phyloP scores from a whole-genome alignment of 768 basidiomycete genomes.

The Fomitopsis serialis region DNA sequence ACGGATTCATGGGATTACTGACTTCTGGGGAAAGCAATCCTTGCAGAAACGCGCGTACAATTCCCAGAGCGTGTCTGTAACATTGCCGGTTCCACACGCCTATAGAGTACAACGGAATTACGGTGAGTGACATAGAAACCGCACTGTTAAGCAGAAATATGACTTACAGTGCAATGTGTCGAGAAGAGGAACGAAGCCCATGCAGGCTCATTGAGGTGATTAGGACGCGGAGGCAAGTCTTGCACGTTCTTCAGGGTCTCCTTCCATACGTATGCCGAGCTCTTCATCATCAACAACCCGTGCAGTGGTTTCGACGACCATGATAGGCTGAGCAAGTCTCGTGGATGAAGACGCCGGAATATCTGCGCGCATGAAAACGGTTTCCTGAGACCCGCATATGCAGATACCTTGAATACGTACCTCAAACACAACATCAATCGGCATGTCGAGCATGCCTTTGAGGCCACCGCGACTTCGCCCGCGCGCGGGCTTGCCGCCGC shows the following conservation, averaged over 20 bases:
- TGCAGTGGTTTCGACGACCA: constrained; percentile 1
- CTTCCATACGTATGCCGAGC: not conserved
- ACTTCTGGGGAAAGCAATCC: too few relatives aligned
- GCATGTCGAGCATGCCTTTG: constrained; percentile 7
- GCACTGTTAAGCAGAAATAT: too few relatives aligned
- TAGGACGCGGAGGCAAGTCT: not conserved
- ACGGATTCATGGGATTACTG: too few relatives aligned
- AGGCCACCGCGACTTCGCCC: not conserved
- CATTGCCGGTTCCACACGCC: too few relatives aligned
- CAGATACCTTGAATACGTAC: not conserved
- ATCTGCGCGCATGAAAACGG: not conserved
- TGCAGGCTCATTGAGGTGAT: not conserved
- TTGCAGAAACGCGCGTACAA: too few relatives aligned
- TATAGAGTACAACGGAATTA: too few relatives aligned
- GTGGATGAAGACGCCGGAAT: not conserved
- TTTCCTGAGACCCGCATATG: not conserved
- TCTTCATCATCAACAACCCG: constrained; percentile 5
- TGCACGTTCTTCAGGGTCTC: not conserved
- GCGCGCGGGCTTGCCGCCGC: not conserved
- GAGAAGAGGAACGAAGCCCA: not conserved
- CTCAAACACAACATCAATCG: constrained; percentile 8
- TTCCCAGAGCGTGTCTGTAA: too few relatives aligned
- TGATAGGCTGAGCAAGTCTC: constrained; percentile 7
- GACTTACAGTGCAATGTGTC: not conserved
- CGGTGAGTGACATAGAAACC: too few relatives aligned